Conservation (phyloP, 805 yeast genomes). For the Kuraishia capsulata region DNA sequence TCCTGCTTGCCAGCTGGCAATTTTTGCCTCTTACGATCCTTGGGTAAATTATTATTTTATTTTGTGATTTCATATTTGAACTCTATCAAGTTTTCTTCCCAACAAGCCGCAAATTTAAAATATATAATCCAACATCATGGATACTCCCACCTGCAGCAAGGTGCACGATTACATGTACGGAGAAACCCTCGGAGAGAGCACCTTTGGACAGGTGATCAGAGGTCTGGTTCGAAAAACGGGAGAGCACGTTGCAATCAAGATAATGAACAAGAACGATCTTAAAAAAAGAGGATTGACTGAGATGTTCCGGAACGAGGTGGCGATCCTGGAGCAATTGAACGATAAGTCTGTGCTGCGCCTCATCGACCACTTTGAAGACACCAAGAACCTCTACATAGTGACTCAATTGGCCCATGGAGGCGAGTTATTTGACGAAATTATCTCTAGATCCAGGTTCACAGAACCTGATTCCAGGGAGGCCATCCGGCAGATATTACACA, state of each 20-base stretch:
- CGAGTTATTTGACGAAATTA: slow-evolving; percentile 65
- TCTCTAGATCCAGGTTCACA: slow-evolving; percentile 49
- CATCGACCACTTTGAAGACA: neutral
- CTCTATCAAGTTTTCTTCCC: too few relatives aligned
- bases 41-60: too few relatives aligned
- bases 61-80: too few relatives aligned
- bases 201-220: neutral
- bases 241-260: neutral
- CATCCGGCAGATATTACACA: slow-evolving; percentile 41
- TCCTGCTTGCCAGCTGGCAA: too few relatives aligned
- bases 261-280: neutral
- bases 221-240: neutral
- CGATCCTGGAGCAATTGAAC: neutral
- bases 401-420: slow-evolving; percentile 69
- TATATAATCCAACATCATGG: too few relatives aligned
- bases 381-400: slow-evolving; percentile 35
- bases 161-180: neutral
- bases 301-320: neutral
- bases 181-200: neutral
- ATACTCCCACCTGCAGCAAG: too few relatives aligned
- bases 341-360: neutral
- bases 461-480: slow-evolving; percentile 56
- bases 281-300: neutral
- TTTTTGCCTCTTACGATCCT: too few relatives aligned
- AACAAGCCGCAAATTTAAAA: too few relatives aligned